phyloP scores from a whole-genome alignment of 495 filamentous ascomycete species.

The Trichoderma virens region DNA sequence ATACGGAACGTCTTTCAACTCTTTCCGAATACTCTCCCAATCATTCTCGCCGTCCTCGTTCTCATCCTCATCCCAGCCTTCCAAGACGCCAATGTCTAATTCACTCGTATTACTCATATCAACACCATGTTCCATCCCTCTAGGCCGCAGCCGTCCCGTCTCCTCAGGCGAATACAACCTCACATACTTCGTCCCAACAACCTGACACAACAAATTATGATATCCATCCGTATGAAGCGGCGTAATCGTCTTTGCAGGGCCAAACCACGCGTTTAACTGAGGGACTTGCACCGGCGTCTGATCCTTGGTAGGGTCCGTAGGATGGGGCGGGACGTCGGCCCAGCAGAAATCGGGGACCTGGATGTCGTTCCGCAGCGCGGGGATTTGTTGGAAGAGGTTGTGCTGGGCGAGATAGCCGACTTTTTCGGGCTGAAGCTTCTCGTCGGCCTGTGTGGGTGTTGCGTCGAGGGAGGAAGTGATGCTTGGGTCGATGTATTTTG shows the following conservation, averaged over 20 bases:
- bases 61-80: constrained; percentile 39
- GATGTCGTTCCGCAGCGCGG: constrained; percentile 68
- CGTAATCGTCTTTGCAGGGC: constrained; percentile 78
- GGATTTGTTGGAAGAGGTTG: constrained; percentile 76
- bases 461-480: not conserved
- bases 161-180: constrained; percentile 68
- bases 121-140: constrained; percentile 59
- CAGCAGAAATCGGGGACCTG: constrained; percentile 80
- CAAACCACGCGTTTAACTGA: constrained; percentile 85
- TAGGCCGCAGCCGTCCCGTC: constrained; percentile 53
- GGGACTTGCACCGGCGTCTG: constrained; percentile 44
- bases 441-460: not conserved
- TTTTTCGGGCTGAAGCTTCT: constrained; percentile 17
- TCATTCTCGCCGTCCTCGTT: constrained; percentile 11
- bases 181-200: constrained; percentile 87
- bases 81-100: constrained; percentile 60
- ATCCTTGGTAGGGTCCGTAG: constrained; percentile 41
- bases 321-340: constrained; percentile 49
- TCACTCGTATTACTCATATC: constrained; percentile 89
- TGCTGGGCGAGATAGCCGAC: constrained; percentile 84
- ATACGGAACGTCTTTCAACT: constrained; percentile 54
- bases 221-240: constrained; percentile 92
- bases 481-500: constrained; percentile 40
- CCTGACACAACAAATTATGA: constrained; percentile 85
- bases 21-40: constrained; percentile 21